Conservation (phyloP, 1,284 basidiomycete species). For the Xanthoconium separans region DNA sequence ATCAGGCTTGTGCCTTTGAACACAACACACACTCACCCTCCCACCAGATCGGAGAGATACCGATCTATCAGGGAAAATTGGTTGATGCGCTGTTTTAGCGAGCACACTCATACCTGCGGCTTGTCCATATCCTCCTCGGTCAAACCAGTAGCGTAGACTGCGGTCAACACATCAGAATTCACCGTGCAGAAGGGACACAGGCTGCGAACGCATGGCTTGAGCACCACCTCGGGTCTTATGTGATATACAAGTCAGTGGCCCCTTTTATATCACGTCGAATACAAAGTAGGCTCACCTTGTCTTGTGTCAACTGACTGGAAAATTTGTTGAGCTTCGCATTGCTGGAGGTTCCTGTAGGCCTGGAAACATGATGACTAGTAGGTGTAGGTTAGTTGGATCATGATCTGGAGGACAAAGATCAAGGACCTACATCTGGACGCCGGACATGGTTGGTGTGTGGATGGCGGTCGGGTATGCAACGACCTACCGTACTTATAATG, state of each 20-base stretch:
- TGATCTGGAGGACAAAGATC: background rate
- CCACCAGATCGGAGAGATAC: constrained; percentile 86
- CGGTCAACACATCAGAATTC: constrained; percentile 4
- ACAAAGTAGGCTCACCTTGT: constrained; percentile 48
- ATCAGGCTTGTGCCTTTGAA: constrained; percentile 7
- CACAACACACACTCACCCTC: constrained; percentile 54
- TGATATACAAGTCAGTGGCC: constrained; percentile 1
- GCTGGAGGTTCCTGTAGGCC: constrained; percentile 27
- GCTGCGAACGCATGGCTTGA: constrained; percentile 74
- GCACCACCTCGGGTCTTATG: constrained; percentile 69
- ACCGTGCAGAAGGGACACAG: background rate
- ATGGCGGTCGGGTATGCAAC: background rate
- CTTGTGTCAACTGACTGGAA: constrained; percentile 66
- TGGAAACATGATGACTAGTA: constrained; percentile 43
- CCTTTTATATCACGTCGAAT: background rate
- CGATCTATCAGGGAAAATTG: constrained; percentile 50
- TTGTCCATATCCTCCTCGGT: constrained; percentile 81
- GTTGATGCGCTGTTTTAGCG: background rate
- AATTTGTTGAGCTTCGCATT: constrained; percentile 66
- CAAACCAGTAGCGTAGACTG: constrained; percentile 77
- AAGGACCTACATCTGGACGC: constrained; percentile 57
- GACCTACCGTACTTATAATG: constrained; percentile 20
- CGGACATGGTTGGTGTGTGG: constrained; percentile 38
- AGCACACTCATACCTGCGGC: constrained; percentile 55
- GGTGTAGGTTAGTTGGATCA: background rate